Percentiles rank a stretch among this genome's conserved stretches.
These are phyloP conservation scores for Coriaria nepalensis DNA, from an alignment of 306 rosid species.

Conservation along the genomic window DNA sequence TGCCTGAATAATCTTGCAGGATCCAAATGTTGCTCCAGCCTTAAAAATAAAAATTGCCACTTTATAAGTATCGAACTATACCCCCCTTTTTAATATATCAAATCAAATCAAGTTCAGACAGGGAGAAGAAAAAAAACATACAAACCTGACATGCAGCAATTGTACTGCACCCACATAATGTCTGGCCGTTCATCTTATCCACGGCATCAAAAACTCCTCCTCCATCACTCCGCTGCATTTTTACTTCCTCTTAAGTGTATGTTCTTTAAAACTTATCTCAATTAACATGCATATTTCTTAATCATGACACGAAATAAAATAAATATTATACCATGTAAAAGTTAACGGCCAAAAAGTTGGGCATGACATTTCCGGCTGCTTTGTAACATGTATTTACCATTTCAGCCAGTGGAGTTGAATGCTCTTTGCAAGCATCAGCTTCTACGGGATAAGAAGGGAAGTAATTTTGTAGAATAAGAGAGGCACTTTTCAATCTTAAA, in stretches of 20 bases:
- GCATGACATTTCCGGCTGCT: constrained; percentile 70
- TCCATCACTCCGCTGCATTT: constrained; percentile 88
- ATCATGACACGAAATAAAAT: background rate
- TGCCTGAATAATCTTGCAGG: constrained; percentile 63
- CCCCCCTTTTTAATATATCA: background rate
- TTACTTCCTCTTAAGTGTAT: constrained; percentile 15
- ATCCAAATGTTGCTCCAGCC: constrained; percentile 77
- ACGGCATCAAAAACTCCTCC: constrained; percentile 76
- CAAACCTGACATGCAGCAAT: constrained; percentile 79
- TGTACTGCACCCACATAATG: constrained; percentile 72
- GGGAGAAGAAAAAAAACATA: constrained; percentile 22
- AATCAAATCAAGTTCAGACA: constrained; percentile 7
- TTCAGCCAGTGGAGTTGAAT: constrained; percentile 76
- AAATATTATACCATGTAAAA: constrained; percentile 70
- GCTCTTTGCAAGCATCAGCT: constrained; percentile 91
- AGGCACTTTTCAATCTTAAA: constrained; percentile 45
- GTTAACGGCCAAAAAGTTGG: constrained; percentile 86
- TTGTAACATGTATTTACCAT: constrained; percentile 81
- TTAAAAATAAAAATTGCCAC: constrained; percentile 21
- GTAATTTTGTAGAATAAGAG: constrained; percentile 79
- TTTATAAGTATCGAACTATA: background rate
- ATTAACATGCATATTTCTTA: background rate
- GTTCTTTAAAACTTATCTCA: constrained; percentile 5
- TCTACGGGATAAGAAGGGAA: constrained; percentile 89
- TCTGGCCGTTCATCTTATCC: constrained; percentile 69